Evolutionary conservation across 2,329 filamentous ascomycete genomes (phyloP), one percentile per base, ranked within the genome.

Genomic region (Curvularia verruculosa): DNA sequence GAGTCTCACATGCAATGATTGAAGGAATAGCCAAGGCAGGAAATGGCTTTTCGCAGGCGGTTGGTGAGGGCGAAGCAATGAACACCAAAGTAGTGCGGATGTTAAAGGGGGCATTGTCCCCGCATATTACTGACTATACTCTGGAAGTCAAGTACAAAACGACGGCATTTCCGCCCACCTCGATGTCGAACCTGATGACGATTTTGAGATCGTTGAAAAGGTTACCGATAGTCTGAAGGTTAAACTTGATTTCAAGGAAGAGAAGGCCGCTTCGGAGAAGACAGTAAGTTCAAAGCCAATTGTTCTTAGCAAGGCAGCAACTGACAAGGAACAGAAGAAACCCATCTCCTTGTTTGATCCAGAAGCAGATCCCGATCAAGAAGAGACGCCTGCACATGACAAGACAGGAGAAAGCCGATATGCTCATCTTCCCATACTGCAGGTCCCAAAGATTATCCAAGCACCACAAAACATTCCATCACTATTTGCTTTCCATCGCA

Each of bases 61-160:
- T 91, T 0, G 80, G 79, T 1, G 75, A 84, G 6, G 77, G 83
- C 1, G 89, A 92, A 70, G 85, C 87, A 67, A 84, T 91, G 75
- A 85, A 89, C 64, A 83, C 78, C 61, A 89, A 89, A 69, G 82
- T 91, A 1, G 81, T 92, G 2, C 83, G 89, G 2, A 92, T 92
- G 89, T 78, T 92, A 54, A 90, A 89, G 68, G 89, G 84, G 0
- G 85, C 88, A 0, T 74, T 92, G 19, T 85, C 84, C 1, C 87
- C 88, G 0, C 88, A 91, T 60, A 79, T 90, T 43, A 82, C 77
- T 15, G 83, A 90, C 67, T 90, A 87, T 66, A 81, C 79, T 0
- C 76, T 91, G 1, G 85, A 89, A 65, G 76, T 91, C 58, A 83
- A 85, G 52, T 90, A 89, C 63, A 73, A 68, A 70, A 64, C 3